Evolutionary conservation across 2,329 filamentous ascomycete species (phyloP).

Genomic region (Trichoderma cornu-damae): DNA sequence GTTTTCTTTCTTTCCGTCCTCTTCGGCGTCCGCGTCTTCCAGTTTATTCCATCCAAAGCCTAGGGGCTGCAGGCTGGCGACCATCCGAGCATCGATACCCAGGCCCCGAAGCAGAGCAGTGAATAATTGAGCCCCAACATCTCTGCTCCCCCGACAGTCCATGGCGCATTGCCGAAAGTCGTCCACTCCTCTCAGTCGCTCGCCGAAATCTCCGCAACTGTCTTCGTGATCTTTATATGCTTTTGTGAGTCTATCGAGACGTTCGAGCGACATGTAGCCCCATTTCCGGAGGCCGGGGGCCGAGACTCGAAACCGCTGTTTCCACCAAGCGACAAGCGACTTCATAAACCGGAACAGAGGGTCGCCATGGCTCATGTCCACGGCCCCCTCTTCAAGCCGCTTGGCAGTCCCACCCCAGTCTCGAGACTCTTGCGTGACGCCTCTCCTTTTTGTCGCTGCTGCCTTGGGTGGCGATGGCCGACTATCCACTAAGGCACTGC

Average conservation of each 20-base stretch:
- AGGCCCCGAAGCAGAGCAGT: slow-evolving; percentile 76
- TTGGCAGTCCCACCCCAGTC: slow-evolving; percentile 71
- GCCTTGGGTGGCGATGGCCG: slow-evolving; percentile 23
- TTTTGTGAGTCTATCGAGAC: slow-evolving; percentile 67
- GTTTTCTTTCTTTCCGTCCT: slow-evolving; percentile 21
- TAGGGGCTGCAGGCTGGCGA: slow-evolving; percentile 76
- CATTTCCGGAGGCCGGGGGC: slow-evolving; percentile 79
- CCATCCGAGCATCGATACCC: slow-evolving; percentile 75
- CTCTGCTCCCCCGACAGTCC: slow-evolving; percentile 72
- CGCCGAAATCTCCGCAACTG: slow-evolving; percentile 67
- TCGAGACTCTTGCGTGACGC: slow-evolving; percentile 32
- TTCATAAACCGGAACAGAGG: slow-evolving; percentile 73
- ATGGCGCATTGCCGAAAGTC: slow-evolving; percentile 66
- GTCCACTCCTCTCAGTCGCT: slow-evolving; percentile 61
- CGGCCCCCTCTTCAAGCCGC: slow-evolving; percentile 61
- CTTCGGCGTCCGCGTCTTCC: slow-evolving; percentile 65
- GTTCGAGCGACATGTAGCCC: slow-evolving; percentile 77
- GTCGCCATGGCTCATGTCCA: slow-evolving; percentile 78
- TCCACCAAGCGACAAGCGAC: slow-evolving; percentile 80
- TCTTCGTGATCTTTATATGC: slow-evolving; percentile 62
- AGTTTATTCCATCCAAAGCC: slow-evolving; percentile 88
- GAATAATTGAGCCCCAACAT: slow-evolving; percentile 84
- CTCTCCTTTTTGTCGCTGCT: slow-evolving; percentile 30
- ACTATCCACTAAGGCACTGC: slow-evolving; percentile 54
- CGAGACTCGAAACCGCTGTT: slow-evolving; percentile 70